Conservation (phyloP, 1,284 basidiomycete species). For the Veloboletus limbatus region DNA sequence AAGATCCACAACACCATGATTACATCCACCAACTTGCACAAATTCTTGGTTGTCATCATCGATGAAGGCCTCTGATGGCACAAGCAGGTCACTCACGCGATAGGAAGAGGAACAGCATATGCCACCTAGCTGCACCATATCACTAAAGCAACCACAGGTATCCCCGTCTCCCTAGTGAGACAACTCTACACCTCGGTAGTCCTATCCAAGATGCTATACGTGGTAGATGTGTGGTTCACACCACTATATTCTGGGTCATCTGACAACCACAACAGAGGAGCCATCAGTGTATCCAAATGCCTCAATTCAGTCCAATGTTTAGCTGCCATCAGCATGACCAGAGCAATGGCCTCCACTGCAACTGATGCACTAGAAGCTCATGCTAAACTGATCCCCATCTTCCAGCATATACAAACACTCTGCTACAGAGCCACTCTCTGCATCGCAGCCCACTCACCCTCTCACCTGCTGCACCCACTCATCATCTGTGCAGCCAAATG, state of each 20-base stretch:
- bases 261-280: neutral
- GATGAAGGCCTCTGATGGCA: slow-evolving; percentile 1
- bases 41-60: neutral
- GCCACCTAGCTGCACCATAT: neutral
- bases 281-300: neutral
- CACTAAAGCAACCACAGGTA: neutral
- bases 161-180: neutral
- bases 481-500: too few species aligned
- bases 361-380: too few species aligned
- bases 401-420: too few species aligned
- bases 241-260: neutral
- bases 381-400: too few species aligned
- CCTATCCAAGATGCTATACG: too few species aligned
- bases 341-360: too few species aligned
- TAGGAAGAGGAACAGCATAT: neutral
- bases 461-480: too few species aligned
- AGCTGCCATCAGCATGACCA: too few species aligned
- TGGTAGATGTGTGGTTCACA: too few species aligned
- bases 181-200: slow-evolving; percentile 23
- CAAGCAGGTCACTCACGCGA: neutral
- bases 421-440: too few species aligned
- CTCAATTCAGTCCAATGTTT: slow-evolving; percentile 35
- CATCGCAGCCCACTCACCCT: too few species aligned
- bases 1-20: neutral
- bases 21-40: neutral